A percentile compares a stretch with the other conserved stretches of the same genome.
Evolutionary conservation across 2,329 filamentous ascomycete species (phyloP).

Genomic region (Penicillium fuscoglaucum): DNA sequence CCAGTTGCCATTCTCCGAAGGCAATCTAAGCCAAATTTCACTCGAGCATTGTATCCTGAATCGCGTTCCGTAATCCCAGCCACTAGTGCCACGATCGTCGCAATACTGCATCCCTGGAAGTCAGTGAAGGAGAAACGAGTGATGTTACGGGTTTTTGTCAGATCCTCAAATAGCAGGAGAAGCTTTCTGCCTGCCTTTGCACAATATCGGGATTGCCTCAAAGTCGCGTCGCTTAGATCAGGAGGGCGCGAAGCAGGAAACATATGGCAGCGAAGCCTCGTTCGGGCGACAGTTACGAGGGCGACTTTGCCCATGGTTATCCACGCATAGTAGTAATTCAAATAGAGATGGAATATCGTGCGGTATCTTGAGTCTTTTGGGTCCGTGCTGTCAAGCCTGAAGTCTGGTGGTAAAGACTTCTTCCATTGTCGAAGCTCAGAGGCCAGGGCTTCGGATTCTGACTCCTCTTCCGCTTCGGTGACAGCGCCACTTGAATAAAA

Average conservation of each 20-base stretch:
- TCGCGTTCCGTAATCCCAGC: slow-evolving; percentile 39
- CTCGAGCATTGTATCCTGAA: slow-evolving; percentile 31
- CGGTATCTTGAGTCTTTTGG: slow-evolving; percentile 33
- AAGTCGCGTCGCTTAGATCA: background rate
- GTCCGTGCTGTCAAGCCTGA: slow-evolving; percentile 31
- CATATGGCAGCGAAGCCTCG: slow-evolving; percentile 1
- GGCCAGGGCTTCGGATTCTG: slow-evolving; percentile 12
- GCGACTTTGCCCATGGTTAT: slow-evolving; percentile 41
- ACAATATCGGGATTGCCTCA: slow-evolving; percentile 28
- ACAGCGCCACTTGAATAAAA: background rate
- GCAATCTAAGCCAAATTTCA: slow-evolving; percentile 35
- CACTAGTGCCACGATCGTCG: slow-evolving; percentile 39
- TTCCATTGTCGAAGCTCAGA: slow-evolving; percentile 36
- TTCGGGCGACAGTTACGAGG: slow-evolving; percentile 34
- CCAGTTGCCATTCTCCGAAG: slow-evolving; percentile 38
- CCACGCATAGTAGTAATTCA: slow-evolving; percentile 43
- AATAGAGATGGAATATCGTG: slow-evolving; percentile 37
- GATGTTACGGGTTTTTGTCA: slow-evolving; percentile 32
- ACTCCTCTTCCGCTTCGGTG: slow-evolving; percentile 1
- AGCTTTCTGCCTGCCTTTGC: slow-evolving; percentile 36
- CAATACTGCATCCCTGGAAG: slow-evolving; percentile 44
- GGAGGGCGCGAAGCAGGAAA: slow-evolving; percentile 11
- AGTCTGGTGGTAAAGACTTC: slow-evolving; percentile 26
- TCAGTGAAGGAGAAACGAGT: slow-evolving; percentile 43
- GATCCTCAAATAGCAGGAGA: slow-evolving; percentile 34